A percentile compares a stretch with the other conserved stretches of the same genome.
Evolutionary conservation across 495 filamentous ascomycete species (phyloP).

Genomic region (Lophiostoma macrostomum): DNA sequence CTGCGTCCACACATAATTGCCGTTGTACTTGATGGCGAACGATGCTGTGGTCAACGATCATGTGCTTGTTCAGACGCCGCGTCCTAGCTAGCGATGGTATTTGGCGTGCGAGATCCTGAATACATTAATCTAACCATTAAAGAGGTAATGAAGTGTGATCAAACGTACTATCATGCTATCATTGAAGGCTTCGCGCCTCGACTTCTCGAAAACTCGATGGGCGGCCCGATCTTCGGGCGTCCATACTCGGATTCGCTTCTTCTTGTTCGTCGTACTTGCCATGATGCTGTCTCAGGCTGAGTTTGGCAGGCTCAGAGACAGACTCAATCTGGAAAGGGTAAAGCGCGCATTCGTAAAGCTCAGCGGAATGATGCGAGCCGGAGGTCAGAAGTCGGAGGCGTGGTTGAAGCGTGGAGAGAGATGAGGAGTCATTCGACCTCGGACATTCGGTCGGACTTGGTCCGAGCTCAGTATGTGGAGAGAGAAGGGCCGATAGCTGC

Average conservation of each 20-base stretch:
- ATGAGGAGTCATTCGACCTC: neutral
- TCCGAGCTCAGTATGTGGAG: no score
- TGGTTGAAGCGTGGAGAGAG: neutral
- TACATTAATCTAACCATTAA: neutral
- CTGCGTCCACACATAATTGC: neutral
- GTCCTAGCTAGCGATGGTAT: neutral
- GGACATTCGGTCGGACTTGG: neutral
- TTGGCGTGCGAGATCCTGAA: slow-evolving; percentile 7
- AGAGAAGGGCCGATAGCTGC: no score
- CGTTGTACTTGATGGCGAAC: neutral
- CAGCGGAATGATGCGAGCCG: neutral
- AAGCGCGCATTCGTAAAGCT: neutral
- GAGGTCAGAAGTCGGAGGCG: neutral
- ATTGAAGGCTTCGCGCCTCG: slow-evolving; percentile 3
- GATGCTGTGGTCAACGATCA: slow-evolving; percentile 14
- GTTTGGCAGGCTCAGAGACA: neutral
- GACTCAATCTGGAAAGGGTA: neutral
- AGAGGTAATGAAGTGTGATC: neutral
- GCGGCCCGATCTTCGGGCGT: slow-evolving; percentile 7
- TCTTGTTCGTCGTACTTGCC: neutral
- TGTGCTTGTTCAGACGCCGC: slow-evolving; percentile 9
- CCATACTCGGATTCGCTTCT: slow-evolving; percentile 3
- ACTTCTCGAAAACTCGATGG: slow-evolving; percentile 7
- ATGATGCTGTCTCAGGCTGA: neutral
- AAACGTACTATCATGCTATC: slow-evolving; percentile 6